Conservation (phyloP, 2,329 filamentous ascomycete species). For the Aspergillus pseudoviridinutans region DNA sequence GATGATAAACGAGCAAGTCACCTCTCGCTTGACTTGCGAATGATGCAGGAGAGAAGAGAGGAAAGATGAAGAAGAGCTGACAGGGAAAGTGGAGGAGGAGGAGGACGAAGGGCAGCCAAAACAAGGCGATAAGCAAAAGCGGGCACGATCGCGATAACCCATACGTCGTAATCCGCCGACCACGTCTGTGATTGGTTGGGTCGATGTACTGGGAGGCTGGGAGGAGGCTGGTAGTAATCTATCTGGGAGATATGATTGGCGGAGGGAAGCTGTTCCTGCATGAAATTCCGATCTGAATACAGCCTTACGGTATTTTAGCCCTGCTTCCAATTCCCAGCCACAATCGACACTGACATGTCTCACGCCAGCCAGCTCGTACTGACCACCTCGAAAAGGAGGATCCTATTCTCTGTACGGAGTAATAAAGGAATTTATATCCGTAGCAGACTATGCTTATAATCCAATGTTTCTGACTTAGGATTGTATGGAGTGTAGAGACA, state of each 20-base stretch:
- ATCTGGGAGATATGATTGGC: neutral
- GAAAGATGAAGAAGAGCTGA: neutral
- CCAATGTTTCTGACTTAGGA: too few species aligned
- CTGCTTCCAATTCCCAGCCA: neutral
- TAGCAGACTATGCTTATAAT: too few species aligned
- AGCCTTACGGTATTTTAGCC: neutral
- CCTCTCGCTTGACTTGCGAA: neutral
- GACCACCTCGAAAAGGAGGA: neutral
- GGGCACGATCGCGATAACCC: conserved; percentile 1
- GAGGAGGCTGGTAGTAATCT: conserved; percentile 11
- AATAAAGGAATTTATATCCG: too few species aligned
- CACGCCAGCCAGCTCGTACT: neutral
- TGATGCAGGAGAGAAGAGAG: neutral
- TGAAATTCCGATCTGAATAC: neutral
- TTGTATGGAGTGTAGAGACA: neutral
- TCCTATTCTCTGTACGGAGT: neutral
- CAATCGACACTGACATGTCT: neutral
- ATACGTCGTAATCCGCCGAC: neutral
- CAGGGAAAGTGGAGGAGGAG: conserved; percentile 1
- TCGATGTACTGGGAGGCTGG: conserved; percentile 5
- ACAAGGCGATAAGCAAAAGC: neutral
- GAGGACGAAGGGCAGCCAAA: neutral
- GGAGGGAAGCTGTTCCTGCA: neutral
- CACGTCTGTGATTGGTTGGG: conserved; percentile 1
- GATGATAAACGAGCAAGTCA: neutral